phyloP scores from a whole-genome alignment of 1,284 basidiomycete species.

The Cryptococcus jaspeensis region DNA sequence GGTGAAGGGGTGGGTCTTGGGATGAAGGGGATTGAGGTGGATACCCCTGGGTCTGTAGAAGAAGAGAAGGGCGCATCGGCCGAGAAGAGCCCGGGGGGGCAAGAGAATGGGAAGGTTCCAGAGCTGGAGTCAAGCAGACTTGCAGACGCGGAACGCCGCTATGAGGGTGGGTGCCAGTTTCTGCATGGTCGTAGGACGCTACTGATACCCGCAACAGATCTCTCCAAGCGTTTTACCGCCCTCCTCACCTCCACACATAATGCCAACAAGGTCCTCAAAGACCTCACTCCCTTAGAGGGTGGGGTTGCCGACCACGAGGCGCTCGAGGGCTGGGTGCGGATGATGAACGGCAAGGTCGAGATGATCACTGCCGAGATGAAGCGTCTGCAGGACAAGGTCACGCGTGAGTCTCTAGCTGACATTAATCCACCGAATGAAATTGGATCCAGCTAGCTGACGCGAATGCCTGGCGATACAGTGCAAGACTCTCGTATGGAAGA shows the following conservation, averaged over 20 bases:
- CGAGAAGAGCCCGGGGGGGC: neutral
- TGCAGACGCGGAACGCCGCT: conserved; percentile 31
- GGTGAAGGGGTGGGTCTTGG: conserved; percentile 3
- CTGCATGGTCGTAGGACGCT: neutral
- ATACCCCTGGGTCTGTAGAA: neutral
- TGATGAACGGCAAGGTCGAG: conserved; percentile 66
- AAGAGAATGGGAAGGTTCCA: conserved; percentile 6
- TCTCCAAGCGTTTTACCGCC: conserved; percentile 33
- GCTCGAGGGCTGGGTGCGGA: conserved; percentile 68
- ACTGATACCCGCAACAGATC: conserved; percentile 20
- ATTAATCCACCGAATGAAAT: neutral
- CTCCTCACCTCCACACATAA: conserved; percentile 48
- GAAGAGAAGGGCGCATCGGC: neutral
- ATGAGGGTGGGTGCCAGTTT: conserved; percentile 11
- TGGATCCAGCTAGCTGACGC: conserved; percentile 15
- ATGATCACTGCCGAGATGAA: conserved; percentile 65
- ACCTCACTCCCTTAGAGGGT: conserved; percentile 67
- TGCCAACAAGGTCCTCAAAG: conserved; percentile 68
- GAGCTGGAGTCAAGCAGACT: conserved; percentile 13
- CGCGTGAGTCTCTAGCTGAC: conserved; percentile 56
- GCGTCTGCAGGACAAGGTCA: conserved; percentile 67
- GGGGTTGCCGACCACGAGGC: conserved; percentile 63
- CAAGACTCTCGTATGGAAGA: conserved; percentile 82
- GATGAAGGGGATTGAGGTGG: conserved; percentile 2
- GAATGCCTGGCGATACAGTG: conserved; percentile 54